Percentiles rank a stretch among this genome's conserved stretches.
These are phyloP conservation scores for Tympanopsis confertula DNA, from an alignment of 2,329 filamentous ascomycete genomes.

Conservation along the genomic window DNA sequence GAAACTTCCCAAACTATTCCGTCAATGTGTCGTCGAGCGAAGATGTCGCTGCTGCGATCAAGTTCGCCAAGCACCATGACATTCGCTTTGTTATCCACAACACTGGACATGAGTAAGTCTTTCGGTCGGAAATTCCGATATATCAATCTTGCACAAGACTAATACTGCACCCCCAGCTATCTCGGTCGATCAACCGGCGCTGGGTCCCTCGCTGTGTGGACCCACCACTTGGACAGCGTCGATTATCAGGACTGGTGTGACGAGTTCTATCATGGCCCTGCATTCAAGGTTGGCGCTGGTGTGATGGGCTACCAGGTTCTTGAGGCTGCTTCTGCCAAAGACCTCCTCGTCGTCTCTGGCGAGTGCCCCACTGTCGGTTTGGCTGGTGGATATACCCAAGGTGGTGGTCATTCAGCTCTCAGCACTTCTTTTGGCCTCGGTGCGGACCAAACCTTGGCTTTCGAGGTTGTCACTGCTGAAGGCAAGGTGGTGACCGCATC, in stretches of 20 bases:
- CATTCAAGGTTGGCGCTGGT: constrained; percentile 41
- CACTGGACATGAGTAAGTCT: constrained; percentile 16
- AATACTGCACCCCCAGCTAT: constrained; percentile 45
- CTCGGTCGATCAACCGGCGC: constrained; percentile 50
- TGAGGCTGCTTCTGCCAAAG: constrained; percentile 22
- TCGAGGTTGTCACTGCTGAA: constrained; percentile 38
- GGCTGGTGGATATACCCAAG: constrained; percentile 47
- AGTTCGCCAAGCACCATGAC: constrained; percentile 23
- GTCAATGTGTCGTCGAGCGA: constrained; percentile 8
- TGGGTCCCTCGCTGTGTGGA: constrained; percentile 44
- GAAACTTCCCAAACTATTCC: constrained; percentile 16
- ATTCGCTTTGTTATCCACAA: constrained; percentile 22
- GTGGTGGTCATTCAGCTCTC: constrained; percentile 45
- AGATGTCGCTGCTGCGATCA: constrained; percentile 13
- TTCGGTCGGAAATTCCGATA: background rate
- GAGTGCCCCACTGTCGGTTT: constrained; percentile 44
- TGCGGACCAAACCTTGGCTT: constrained; percentile 45
- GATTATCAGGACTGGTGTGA: constrained; percentile 23
- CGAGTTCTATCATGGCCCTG: constrained; percentile 31
- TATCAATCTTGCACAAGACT: constrained; percentile 20
- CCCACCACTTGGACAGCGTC: constrained; percentile 37
- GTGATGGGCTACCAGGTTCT: constrained; percentile 34
- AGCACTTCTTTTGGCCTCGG: constrained; percentile 41
- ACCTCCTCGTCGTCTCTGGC: constrained; percentile 35
- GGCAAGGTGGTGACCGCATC: constrained; percentile 36